These are phyloP conservation scores for Syzygium grande DNA, from an alignment of 345 rosid genomes.

Conservation along the genomic window DNA sequence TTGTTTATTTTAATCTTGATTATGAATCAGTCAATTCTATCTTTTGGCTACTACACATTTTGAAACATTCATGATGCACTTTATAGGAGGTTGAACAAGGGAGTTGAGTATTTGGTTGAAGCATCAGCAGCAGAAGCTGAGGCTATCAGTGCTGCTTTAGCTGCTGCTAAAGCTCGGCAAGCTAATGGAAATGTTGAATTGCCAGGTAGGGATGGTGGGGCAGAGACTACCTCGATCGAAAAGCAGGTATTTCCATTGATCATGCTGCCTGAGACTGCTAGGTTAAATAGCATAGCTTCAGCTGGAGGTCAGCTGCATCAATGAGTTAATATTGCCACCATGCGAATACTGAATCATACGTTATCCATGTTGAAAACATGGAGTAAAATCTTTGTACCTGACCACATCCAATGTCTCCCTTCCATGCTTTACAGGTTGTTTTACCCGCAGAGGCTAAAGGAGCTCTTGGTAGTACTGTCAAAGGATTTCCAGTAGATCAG, in stretches of 20 bases:
- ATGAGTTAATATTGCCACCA: conserved; percentile 51
- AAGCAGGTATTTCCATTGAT: conserved; percentile 55
- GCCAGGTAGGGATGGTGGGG: conserved; percentile 78
- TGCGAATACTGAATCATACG: background rate
- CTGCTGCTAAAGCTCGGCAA: conserved; percentile 97
- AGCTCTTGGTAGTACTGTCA: conserved; percentile 97
- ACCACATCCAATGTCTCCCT: background rate
- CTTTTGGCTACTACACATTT: background rate
- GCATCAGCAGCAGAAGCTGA: conserved; percentile 99
- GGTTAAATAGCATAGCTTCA: conserved; percentile 40
- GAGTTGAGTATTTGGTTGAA: conserved; percentile 92
- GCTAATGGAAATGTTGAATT: conserved; percentile 84
- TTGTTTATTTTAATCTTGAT: background rate
- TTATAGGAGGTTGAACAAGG: conserved; percentile 79
- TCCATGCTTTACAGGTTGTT: conserved; percentile 56
- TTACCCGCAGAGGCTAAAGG: conserved; percentile 97
- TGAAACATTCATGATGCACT: background rate
- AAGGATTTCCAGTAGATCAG: conserved; percentile 92
- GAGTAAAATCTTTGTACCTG: background rate
- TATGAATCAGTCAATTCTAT: background rate
- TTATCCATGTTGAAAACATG: background rate
- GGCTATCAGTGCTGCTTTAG: conserved; percentile 94
- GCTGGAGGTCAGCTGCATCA: conserved; percentile 93
- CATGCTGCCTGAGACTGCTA: conserved; percentile 64
- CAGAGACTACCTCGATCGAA: conserved; percentile 96